These are phyloP conservation scores for Perkinsus marinus DNA, from an alignment of 169 alveolate genomes.

Conservation along the genomic window DNA sequence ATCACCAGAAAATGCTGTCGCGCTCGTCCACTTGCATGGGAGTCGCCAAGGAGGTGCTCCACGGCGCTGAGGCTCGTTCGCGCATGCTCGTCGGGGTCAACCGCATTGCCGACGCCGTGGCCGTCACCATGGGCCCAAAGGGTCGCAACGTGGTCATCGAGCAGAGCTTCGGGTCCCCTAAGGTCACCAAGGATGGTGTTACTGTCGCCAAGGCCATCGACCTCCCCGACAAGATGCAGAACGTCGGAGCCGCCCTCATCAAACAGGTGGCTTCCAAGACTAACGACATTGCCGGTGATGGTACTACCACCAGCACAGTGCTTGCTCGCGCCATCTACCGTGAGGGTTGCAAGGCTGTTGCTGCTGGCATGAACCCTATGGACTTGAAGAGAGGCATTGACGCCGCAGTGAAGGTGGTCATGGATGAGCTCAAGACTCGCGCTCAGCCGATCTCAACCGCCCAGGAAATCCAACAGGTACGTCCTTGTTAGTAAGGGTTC, in stretches of 20 bases:
- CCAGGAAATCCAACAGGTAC: slow-evolving; percentile 38
- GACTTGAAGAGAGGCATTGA: too few species aligned
- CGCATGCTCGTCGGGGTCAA: slow-evolving; percentile 9
- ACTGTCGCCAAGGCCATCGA: too few species aligned
- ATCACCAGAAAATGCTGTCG: neutral
- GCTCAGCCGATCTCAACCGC: slow-evolving; percentile 63
- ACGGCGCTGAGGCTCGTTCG: slow-evolving; percentile 18
- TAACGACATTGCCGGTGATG: slow-evolving; percentile 98
- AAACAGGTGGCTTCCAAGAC: slow-evolving; percentile 93
- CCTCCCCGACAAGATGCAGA: too few species aligned
- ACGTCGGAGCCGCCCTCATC: slow-evolving; percentile 93
- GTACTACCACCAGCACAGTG: slow-evolving; percentile 98
- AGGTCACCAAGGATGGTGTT: too few species aligned
- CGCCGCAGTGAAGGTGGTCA: slow-evolving; percentile 60
- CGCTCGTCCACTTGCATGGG: neutral
- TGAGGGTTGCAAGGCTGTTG: slow-evolving; percentile 95
- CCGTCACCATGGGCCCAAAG: slow-evolving; percentile 96
- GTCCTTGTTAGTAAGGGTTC: neutral
- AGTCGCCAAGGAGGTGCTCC: slow-evolving; percentile 10
- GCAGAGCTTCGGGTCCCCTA: slow-evolving; percentile 71
- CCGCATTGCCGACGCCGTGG: slow-evolving; percentile 95
- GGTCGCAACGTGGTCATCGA: slow-evolving; percentile 97
- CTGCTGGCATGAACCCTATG: slow-evolving; percentile 97
- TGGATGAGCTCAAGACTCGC: slow-evolving; percentile 49
- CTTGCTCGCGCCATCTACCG: slow-evolving; percentile 94